Evolutionary conservation across 106 monocot species (phyloP).

Genomic region (Dactylorhiza incarnata): DNA sequence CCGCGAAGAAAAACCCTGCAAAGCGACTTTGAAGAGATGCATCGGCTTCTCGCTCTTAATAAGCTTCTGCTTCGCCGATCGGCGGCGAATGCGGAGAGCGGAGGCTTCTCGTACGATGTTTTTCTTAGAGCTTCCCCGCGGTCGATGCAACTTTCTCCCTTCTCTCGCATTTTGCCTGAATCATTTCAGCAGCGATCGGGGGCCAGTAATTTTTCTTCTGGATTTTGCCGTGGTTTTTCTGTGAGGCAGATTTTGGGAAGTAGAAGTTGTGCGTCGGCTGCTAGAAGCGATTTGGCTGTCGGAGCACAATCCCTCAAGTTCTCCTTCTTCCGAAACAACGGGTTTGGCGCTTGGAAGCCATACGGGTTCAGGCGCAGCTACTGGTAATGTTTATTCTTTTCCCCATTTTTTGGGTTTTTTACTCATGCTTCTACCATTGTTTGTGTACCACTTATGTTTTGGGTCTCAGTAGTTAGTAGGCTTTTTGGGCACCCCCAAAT

Average conservation of each 20-base stretch:
- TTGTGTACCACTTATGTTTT: too few species aligned
- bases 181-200: constrained; percentile 5
- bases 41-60: constrained; percentile 1
- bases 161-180: too few species aligned
- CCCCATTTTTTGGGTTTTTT: too few species aligned
- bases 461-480: too few species aligned
- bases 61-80: not conserved
- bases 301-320: constrained; percentile 1
- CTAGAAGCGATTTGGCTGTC: not conserved
- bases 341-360: constrained; percentile 1
- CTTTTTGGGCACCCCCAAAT: too few species aligned
- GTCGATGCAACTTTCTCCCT: not conserved
- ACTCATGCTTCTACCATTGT: too few species aligned
- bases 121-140: not conserved
- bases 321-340: constrained; percentile 6
- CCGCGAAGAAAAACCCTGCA: not conserved
- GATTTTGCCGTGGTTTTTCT: not conserved
- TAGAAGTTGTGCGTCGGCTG: not conserved
- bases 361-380: not conserved
- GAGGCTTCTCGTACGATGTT: constrained; percentile 3
- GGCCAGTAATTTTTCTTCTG: not conserved
- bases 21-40: constrained; percentile 2
- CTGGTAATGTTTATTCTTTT: not conserved
- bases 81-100: not conserved
- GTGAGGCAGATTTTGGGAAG: not conserved